A percentile compares a stretch with the other conserved stretches of the same genome.
Conservation (phyloP, 495 filamentous ascomycete genomes). For the Podospora bellae-mahoneyi region DNA sequence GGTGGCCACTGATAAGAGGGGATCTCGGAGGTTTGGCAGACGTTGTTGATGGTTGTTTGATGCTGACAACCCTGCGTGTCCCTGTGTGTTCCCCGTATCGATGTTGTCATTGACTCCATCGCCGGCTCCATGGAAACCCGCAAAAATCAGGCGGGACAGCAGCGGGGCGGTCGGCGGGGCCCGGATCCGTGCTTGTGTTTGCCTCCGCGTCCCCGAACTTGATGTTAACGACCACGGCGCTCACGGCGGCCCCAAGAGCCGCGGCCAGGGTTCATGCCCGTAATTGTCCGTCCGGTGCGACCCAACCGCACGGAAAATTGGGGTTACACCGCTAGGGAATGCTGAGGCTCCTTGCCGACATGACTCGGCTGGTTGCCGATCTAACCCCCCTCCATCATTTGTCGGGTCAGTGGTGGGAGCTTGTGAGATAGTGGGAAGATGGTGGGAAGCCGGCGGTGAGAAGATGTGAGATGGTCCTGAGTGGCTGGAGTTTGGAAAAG, state of each 20-base stretch:
- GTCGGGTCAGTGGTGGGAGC: background rate
- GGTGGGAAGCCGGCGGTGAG: background rate
- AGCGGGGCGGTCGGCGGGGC: constrained; percentile 12
- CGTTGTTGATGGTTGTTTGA: background rate
- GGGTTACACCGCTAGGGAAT: background rate
- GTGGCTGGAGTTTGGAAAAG: background rate
- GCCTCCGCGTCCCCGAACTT: constrained; percentile 12
- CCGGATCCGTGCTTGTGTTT: constrained; percentile 8
- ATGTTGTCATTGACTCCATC: constrained; percentile 21
- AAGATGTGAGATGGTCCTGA: background rate
- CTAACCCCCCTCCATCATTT: background rate
- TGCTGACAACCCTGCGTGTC: background rate
- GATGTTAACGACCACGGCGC: background rate
- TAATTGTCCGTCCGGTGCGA: background rate
- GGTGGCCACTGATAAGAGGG: background rate
- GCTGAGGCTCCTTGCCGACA: constrained; percentile 1
- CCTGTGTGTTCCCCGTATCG: constrained; percentile 26
- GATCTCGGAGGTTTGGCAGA: background rate
- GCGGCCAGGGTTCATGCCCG: constrained; percentile 8
- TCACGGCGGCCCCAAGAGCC: background rate
- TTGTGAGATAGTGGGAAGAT: background rate
- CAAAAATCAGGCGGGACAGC: constrained; percentile 8
- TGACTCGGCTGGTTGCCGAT: constrained; percentile 10
- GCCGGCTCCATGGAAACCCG: background rate
- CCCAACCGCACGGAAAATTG: background rate